A percentile compares a stretch with the other conserved stretches of the same genome.
Conservation (phyloP, 768 basidiomycete genomes). For the Suillus sp. region DNA sequence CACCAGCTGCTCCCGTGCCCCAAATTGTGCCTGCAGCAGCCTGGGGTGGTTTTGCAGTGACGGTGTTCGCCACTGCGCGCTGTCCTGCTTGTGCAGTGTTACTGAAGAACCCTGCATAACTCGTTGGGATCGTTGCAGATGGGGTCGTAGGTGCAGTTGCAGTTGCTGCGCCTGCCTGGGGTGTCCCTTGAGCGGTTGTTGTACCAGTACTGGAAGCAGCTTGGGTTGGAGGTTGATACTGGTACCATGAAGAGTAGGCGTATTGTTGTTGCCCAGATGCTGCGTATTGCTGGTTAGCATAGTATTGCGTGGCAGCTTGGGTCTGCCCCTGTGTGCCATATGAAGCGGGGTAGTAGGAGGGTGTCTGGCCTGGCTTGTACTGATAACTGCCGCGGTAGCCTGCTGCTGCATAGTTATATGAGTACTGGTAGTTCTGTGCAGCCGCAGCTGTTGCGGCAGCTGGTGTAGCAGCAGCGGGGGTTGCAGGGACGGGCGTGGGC, state of each 20-base stretch:
- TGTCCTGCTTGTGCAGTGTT: conserved; percentile 36
- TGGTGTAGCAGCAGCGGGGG: conserved; percentile 25
- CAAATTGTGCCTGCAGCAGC: conserved; percentile 26
- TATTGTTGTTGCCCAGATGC: conserved; percentile 43
- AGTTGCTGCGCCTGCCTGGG: conserved; percentile 38
- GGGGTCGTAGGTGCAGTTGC: conserved; percentile 31
- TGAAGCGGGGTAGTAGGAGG: conserved; percentile 34
- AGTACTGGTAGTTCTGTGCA: conserved; percentile 35
- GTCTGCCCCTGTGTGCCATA: conserved; percentile 30
- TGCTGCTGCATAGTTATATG: conserved; percentile 41
- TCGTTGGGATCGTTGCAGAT: conserved; percentile 33
- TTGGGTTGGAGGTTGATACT: conserved; percentile 39
- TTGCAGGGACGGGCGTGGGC: conserved; percentile 36
- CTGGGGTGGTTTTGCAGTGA: conserved; percentile 37
- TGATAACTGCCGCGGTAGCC: conserved; percentile 35
- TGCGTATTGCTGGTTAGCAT: conserved; percentile 38
- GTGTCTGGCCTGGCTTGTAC: conserved; percentile 42
- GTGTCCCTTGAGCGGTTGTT: conserved; percentile 44
- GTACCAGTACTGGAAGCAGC: conserved; percentile 26
- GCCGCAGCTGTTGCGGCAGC: conserved; percentile 27
- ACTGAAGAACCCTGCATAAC: conserved; percentile 46
- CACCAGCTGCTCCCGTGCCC: conserved; percentile 18
- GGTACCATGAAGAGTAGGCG: conserved; percentile 45
- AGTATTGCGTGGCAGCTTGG: conserved; percentile 37
- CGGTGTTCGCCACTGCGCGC: conserved; percentile 60